Evolutionary conservation across 2,329 filamentous ascomycete genomes (phyloP).

Genomic region (Pseudocercospora ulei): DNA sequence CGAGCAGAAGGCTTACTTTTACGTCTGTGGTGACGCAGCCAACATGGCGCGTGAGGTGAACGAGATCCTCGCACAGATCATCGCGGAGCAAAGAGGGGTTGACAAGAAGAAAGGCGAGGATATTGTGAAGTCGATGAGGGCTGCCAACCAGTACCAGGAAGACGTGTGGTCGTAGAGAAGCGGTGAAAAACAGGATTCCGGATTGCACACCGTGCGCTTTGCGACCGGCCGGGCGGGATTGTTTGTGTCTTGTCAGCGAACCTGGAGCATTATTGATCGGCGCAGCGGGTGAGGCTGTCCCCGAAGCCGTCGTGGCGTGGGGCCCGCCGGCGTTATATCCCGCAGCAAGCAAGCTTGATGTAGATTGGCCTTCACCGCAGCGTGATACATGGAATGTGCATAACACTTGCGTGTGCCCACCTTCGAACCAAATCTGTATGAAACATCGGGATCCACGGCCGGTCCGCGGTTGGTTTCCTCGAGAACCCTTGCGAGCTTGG

Average conservation of each 20-base stretch:
- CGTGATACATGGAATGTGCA: conserved; percentile 2
- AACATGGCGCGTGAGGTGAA: conserved; percentile 57
- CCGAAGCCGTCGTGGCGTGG: too few species aligned
- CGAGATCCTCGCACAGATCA: conserved; percentile 72
- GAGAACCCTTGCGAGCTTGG: conserved; percentile 17
- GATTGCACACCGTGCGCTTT: conserved; percentile 1
- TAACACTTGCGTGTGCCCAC: too few species aligned
- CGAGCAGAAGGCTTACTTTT: conserved; percentile 81
- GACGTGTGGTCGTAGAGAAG: conserved; percentile 53
- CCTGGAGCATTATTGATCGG: conserved; percentile 9
- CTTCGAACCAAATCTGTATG: too few species aligned
- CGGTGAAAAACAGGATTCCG: neutral
- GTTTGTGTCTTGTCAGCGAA: conserved; percentile 1
- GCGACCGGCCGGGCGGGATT: neutral
- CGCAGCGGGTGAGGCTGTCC: too few species aligned
- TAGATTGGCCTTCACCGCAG: conserved; percentile 1
- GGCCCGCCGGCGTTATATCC: too few species aligned
- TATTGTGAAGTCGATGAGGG: conserved; percentile 92
- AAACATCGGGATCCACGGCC: conserved; percentile 2
- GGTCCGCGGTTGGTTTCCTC: too few species aligned
- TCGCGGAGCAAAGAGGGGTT: conserved; percentile 72
- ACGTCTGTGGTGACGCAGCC: conserved; percentile 94
- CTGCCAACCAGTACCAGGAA: conserved; percentile 90
- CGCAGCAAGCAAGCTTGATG: conserved; percentile 8
- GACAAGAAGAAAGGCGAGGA: conserved; percentile 84